A percentile compares a stretch with the other conserved stretches of the same genome.
These are phyloP conservation scores for Cryptococcus maquisensis DNA, from an alignment of 1,284 basidiomycete species.

Conservation along the genomic window DNA sequence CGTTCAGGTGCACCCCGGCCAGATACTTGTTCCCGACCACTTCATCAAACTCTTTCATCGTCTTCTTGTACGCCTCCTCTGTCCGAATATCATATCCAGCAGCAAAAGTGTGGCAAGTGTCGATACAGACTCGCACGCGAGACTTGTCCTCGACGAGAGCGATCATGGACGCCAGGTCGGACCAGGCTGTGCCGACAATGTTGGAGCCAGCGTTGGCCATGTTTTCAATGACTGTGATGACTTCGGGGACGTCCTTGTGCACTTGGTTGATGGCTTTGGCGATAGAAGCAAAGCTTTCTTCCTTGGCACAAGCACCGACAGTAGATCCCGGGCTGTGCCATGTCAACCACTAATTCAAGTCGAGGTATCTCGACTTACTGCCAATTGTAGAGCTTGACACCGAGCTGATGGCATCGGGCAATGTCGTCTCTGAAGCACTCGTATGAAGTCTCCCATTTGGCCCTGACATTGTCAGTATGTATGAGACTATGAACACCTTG, in stretches of 20 bases:
- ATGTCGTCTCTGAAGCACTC: conserved; percentile 79
- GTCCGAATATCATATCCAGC: conserved; percentile 78
- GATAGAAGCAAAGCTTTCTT: conserved; percentile 62
- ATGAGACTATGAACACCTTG: background rate
- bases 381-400: conserved; percentile 73
- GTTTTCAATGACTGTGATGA: conserved; percentile 74
- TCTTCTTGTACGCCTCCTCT: conserved; percentile 39
- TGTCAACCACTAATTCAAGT: background rate
- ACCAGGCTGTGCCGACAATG: conserved; percentile 68
- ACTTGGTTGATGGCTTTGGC: conserved; percentile 72
- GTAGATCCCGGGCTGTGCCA: conserved; percentile 70
- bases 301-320: conserved; percentile 61
- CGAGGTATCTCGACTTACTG: conserved; percentile 59
- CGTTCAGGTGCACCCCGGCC: conserved; percentile 78
- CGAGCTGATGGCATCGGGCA: conserved; percentile 71
- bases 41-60: conserved; percentile 59
- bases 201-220: conserved; percentile 78
- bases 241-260: conserved; percentile 61
- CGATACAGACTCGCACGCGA: conserved; percentile 75
- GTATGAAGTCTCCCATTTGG: conserved; percentile 72
- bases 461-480: conserved; percentile 46
- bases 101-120: conserved; percentile 82
- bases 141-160: conserved; percentile 66
- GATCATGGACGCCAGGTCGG: conserved; percentile 68
- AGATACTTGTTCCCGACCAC: conserved; percentile 68